Evolutionary conservation across 257 asterid genomes (phyloP), one percentile per base, ranked within the genome.

Genomic region (Jacaranda copaia): DNA sequence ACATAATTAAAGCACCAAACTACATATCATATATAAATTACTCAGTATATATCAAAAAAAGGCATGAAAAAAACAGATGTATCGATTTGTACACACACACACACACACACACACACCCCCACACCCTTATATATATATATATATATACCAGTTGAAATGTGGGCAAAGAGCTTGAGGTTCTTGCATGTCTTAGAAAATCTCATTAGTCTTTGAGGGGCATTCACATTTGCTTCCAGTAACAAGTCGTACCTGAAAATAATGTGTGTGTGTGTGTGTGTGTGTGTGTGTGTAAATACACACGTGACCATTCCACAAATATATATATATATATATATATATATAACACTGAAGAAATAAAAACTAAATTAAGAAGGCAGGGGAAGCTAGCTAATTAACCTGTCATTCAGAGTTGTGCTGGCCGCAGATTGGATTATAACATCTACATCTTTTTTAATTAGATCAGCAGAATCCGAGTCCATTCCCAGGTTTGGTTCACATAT

Each of bases 181-280:
- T 71, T 77, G 91, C 93, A 89, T 10, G 86, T 73, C 80, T 85
- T 82, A 11, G 89, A 90, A 73, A 87, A 89, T 77, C 87, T 71
- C 91, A 84, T 80, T 3, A 87, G 16, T 10, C 85, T 71, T 66
- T 80, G 91, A 65, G 91, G 84, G 19, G 81, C 91, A 16, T 68
- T 82, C 67, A 85, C 80, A 2, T 89, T 89, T 35, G 74, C 32
- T 12, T 87, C 88, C 10, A 87, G 36, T 20, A 85, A 55, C 39
- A 74, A 8, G 43, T 89, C 92, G 46, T 89, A 89, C 81, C 94
- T 89, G 35, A 1, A 12, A 14, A 49, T 14, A 56, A 55, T 3
- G 49, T 12, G 1, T 2, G 32, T 25, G 2, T 25, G 2, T 25
- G 2, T 25, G 2, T 25, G 2, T 25, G 2, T 25, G 2, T 25